Conservation (phyloP, 179 eudicot species). For the Actinidia arguta region DNA sequence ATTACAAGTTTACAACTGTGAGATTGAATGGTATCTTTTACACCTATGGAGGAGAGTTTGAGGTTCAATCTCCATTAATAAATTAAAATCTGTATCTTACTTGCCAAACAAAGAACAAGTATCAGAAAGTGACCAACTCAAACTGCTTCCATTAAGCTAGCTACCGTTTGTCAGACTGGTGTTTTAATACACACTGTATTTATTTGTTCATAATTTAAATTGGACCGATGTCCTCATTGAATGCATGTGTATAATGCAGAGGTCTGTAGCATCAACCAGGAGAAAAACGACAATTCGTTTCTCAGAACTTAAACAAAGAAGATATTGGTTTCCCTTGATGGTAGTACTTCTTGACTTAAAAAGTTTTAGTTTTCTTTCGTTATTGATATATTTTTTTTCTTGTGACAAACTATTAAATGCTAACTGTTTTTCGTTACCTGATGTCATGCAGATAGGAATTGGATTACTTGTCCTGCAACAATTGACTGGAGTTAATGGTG, state of each 20-base stretch:
- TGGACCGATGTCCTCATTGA: not conserved
- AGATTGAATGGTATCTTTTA: not conserved
- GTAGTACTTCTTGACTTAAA: conserved; percentile 35
- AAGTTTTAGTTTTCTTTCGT: conserved; percentile 17
- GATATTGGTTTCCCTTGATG: conserved; percentile 97
- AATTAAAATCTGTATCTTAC: not conserved
- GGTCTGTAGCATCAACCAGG: conserved; percentile 84
- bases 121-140: not conserved
- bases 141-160: not conserved
- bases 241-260: conserved; percentile 45
- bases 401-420: not conserved
- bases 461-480: conserved; percentile 91
- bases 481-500: conserved; percentile 84
- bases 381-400: conserved; percentile 1
- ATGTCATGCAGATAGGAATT: conserved; percentile 77
- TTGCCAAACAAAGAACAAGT: not conserved
- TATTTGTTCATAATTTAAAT: not conserved
- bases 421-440: not conserved
- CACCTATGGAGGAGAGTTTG: not conserved
- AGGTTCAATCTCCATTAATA: not conserved
- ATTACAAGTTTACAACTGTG: not conserved
- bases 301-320: conserved; percentile 79
- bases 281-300: conserved; percentile 81
- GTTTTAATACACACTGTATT: not conserved
- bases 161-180: not conserved